These are phyloP conservation scores for Clarireedia paspali DNA, from an alignment of 2,329 filamentous ascomycete species.

Conservation along the genomic window DNA sequence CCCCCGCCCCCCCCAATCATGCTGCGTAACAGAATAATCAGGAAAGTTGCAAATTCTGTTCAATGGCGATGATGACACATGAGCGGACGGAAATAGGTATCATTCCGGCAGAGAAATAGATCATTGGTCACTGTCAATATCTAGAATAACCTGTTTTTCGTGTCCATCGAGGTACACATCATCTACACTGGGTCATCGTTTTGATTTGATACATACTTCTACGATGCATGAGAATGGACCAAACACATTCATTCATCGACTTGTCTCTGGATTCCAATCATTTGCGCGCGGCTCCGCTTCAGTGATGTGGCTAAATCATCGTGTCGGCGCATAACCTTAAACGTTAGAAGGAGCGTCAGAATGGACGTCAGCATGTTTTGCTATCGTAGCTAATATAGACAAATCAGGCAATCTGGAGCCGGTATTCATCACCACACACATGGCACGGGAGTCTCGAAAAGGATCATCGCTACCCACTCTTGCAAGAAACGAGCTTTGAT, in stretches of 20 bases:
- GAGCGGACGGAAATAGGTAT: neutral
- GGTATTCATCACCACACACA: too few relatives aligned
- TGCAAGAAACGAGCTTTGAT: too few relatives aligned
- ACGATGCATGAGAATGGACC: neutral
- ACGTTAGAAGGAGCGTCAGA: neutral
- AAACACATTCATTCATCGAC: neutral
- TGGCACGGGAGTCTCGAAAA: too few relatives aligned
- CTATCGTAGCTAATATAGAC: neutral
- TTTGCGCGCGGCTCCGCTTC: constrained; percentile 5
- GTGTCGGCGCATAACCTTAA: constrained; percentile 1
- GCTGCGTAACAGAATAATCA: neutral
- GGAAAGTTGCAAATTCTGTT: neutral
- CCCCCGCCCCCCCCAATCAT: neutral
- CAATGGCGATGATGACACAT: neutral
- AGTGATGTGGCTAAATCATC: neutral
- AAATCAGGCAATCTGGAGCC: neutral
- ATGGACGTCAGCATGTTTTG: neutral
- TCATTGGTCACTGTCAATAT: too few relatives aligned
- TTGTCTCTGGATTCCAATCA: neutral
- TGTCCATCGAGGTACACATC: too few relatives aligned
- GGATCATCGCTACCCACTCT: too few relatives aligned
- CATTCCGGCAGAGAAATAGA: neutral
- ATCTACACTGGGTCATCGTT: too few relatives aligned
- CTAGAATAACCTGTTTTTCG: too few relatives aligned
- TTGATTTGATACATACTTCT: too few relatives aligned